Conservation (phyloP, 1,139 yeast genomes). For the Zygoascus hellenicus region DNA sequence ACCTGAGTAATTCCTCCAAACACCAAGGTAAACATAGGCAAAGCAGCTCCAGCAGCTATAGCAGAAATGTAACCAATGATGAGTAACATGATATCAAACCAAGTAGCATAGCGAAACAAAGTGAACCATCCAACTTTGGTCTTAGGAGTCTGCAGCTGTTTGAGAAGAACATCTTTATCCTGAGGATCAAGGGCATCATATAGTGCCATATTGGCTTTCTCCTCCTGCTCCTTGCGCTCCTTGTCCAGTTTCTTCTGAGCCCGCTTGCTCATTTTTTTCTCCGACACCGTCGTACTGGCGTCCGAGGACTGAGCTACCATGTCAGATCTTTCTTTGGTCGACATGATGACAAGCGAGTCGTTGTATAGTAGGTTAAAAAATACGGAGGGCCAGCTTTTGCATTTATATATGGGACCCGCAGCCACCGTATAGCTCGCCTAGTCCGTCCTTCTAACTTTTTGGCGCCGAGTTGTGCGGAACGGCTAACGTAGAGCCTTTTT, state of each 20-base stretch:
- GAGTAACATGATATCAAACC: slow-evolving; percentile 27
- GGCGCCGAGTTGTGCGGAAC: too few relatives aligned
- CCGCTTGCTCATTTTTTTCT: neutral
- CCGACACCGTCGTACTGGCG: slow-evolving; percentile 5
- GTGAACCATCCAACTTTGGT: slow-evolving; percentile 29
- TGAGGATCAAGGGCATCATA: slow-evolving; percentile 4
- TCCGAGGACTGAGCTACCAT: slow-evolving; percentile 6
- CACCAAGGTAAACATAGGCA: slow-evolving; percentile 38
- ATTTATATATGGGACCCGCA: too few relatives aligned
- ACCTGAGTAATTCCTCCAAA: slow-evolving; percentile 37
- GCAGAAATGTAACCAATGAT: slow-evolving; percentile 30
- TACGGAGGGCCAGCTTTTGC: too few relatives aligned
- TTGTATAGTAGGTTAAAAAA: too few relatives aligned
- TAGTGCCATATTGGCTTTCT: slow-evolving; percentile 1
- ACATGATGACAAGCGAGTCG: too few relatives aligned
- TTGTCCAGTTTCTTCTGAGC: neutral
- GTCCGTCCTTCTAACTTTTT: too few relatives aligned
- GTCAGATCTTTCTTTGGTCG: neutral
- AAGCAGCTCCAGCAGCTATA: slow-evolving; percentile 35
- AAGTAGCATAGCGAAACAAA: slow-evolving; percentile 35
- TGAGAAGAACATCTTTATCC: slow-evolving; percentile 1
- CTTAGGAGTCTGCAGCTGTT: slow-evolving; percentile 29
- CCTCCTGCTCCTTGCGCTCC: neutral
- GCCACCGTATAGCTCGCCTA: too few relatives aligned
- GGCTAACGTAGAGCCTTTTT: too few relatives aligned